A percentile compares a stretch with the other conserved stretches of the same genome.
Conservation (phyloP, 306 rosid genomes). For the Prunus armeniaca region DNA sequence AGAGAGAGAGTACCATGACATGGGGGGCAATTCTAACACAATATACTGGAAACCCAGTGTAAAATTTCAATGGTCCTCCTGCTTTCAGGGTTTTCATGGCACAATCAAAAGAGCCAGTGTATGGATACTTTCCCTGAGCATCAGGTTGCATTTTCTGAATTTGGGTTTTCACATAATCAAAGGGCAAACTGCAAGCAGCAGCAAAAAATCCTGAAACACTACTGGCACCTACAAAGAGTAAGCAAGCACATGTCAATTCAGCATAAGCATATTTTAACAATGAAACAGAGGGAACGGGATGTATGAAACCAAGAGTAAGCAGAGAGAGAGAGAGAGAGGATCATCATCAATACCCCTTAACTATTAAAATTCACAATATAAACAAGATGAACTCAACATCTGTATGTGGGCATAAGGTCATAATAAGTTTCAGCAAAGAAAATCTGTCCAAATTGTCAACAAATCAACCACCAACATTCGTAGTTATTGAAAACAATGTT, state of each 20-base stretch:
- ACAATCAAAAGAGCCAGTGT: conserved; percentile 88
- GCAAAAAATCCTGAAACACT: conserved; percentile 88
- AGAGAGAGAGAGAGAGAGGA: background rate
- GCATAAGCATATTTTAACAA: conserved; percentile 1
- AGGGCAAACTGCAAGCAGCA: conserved; percentile 95
- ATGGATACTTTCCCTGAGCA: conserved; percentile 86
- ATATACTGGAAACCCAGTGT: conserved; percentile 92
- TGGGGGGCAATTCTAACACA: conserved; percentile 94
- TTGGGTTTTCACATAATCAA: conserved; percentile 94
- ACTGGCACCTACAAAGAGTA: conserved; percentile 67
- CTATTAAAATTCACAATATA: background rate
- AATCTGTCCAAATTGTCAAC: background rate
- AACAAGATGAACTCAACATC: background rate
- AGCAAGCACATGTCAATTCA: conserved; percentile 6
- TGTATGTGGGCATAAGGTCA: background rate
- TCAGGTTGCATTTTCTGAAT: conserved; percentile 98
- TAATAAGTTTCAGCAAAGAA: background rate
- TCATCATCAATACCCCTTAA: background rate
- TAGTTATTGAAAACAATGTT: background rate
- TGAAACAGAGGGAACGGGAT: background rate
- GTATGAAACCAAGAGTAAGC: background rate
- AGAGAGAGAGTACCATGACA: conserved; percentile 68
- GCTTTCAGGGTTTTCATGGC: conserved; percentile 65
- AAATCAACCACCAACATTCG: background rate
- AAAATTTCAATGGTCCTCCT: conserved; percentile 85